Evolutionary conservation across 495 filamentous ascomycete species (phyloP).

Genomic region (Penicilliopsis zonata): DNA sequence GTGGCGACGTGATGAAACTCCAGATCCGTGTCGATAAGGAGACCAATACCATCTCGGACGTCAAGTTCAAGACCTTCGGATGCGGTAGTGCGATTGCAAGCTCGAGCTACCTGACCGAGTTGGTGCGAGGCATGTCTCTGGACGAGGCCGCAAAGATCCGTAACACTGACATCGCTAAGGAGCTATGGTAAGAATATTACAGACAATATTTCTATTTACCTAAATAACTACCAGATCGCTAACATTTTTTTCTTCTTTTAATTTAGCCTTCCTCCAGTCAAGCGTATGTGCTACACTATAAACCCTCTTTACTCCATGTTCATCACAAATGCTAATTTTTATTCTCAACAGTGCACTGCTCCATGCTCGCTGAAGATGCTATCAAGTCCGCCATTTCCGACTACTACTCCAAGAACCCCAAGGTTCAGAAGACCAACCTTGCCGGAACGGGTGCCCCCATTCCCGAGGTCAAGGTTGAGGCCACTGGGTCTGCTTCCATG

Average conservation of each 20-base stretch:
- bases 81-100: slow-evolving; percentile 93
- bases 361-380: slow-evolving; percentile 97
- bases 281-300: slow-evolving; percentile 45
- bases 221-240: too few species aligned
- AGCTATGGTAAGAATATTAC: too few species aligned
- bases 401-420: slow-evolving; percentile 82
- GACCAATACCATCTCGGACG: slow-evolving; percentile 81
- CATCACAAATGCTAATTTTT: slow-evolving; percentile 6
- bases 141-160: slow-evolving; percentile 82
- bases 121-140: slow-evolving; percentile 91
- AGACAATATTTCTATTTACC: too few species aligned
- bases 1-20: slow-evolving; percentile 97
- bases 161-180: slow-evolving; percentile 96
- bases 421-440: slow-evolving; percentile 58
- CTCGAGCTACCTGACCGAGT: slow-evolving; percentile 80
- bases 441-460: slow-evolving; percentile 54
- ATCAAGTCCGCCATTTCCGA: slow-evolving; percentile 91
- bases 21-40: slow-evolving; percentile 93
- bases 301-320: slow-evolving; percentile 1
- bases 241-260: too few species aligned
- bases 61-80: slow-evolving; percentile 98
- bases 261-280: slow-evolving; percentile 84
- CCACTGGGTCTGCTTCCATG: slow-evolving; percentile 16
- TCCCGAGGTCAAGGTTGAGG: slow-evolving; percentile 39
- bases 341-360: slow-evolving; percentile 70